These are phyloP conservation scores for Neonectria coccinea DNA, from an alignment of 2,329 filamentous ascomycete genomes.

Conservation along the genomic window DNA sequence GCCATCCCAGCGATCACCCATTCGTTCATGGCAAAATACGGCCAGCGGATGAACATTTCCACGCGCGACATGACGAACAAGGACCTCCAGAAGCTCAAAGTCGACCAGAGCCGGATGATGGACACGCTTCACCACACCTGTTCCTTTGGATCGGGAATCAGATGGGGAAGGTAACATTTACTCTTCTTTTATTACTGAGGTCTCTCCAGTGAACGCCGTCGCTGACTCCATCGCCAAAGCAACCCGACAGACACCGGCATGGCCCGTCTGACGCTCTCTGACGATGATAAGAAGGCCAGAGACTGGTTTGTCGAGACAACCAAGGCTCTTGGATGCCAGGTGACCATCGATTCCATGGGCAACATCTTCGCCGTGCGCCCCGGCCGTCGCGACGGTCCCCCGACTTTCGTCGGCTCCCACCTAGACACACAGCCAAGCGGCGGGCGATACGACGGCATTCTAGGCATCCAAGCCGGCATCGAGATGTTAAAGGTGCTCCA, in stretches of 20 bases:
- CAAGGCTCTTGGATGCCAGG: constrained; percentile 72
- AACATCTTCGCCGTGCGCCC: constrained; percentile 81
- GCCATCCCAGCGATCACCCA: neutral
- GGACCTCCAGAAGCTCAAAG: constrained; percentile 37
- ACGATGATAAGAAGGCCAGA: constrained; percentile 79
- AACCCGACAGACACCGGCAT: constrained; percentile 75
- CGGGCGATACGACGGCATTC: constrained; percentile 80
- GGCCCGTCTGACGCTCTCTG: constrained; percentile 79
- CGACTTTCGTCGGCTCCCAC: constrained; percentile 76
- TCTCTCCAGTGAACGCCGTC: no score
- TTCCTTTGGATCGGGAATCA: constrained; percentile 34
- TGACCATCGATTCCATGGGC: constrained; percentile 81
- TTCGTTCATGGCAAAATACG: neutral
- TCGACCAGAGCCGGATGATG: constrained; percentile 38
- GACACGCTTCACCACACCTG: constrained; percentile 41
- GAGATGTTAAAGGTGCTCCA: constrained; percentile 77
- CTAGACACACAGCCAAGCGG: constrained; percentile 74
- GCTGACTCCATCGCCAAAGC: constrained; percentile 18
- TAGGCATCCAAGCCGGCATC: constrained; percentile 78
- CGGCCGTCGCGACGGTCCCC: constrained; percentile 69
- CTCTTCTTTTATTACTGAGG: no score
- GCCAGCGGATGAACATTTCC: constrained; percentile 31
- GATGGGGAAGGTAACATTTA: constrained; percentile 39
- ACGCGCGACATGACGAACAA: constrained; percentile 37
- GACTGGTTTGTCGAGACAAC: constrained; percentile 81